Base-by-base conservation (phyloP, 2,329 filamentous ascomycete species). In the Ciborinia camelliae region DNA sequence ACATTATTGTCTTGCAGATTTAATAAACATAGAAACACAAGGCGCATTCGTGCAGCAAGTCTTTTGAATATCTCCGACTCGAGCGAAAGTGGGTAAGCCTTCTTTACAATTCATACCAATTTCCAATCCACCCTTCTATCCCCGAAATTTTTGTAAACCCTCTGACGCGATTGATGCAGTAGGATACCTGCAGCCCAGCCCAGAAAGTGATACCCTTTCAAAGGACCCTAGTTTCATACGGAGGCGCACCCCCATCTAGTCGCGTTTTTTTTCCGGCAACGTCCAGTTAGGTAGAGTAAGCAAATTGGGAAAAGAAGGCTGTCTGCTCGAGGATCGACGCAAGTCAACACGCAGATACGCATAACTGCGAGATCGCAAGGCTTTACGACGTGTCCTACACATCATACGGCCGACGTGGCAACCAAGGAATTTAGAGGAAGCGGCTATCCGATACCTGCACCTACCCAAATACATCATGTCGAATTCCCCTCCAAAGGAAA, bases 401-500 rank as follows among this genome's bases (percentile, higher is more conserved):
- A 68, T 69, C 70, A 71, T 63, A 68, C 67, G 60, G 68, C 65
- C 70, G 69, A 68, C 72, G 71, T 73, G 71, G 70, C 72, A 72
- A 69, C 70, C 71, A 74, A 73, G 71, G 70, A 72, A 72, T 68
- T 71, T 68, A 55, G 63, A 67, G 68, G 63, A 70, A 69, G 70
- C 69, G 66, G 58, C 67, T 70, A 70, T 68, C 71, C 72, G 68
- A 69, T 65, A 72, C 72, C 78, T 80, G 78, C 77, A 79, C 73
- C 71, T 74, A 73, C 84, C 87, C 87, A 88, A 89, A 91, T 92
- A 95, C 83, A 70, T 85, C 81, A 90, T 97, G 93, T 96, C 93
- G 84, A 90, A 92, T 86, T 92, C 90, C 86, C 91, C 92, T 84
- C 88, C 91, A 77, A 95, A 96, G 85, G 92, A 89, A 76, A 81